These are phyloP conservation scores for Pythium monospermum DNA, from an alignment of 352 stramenopile genomes.

Conservation along the genomic window DNA sequence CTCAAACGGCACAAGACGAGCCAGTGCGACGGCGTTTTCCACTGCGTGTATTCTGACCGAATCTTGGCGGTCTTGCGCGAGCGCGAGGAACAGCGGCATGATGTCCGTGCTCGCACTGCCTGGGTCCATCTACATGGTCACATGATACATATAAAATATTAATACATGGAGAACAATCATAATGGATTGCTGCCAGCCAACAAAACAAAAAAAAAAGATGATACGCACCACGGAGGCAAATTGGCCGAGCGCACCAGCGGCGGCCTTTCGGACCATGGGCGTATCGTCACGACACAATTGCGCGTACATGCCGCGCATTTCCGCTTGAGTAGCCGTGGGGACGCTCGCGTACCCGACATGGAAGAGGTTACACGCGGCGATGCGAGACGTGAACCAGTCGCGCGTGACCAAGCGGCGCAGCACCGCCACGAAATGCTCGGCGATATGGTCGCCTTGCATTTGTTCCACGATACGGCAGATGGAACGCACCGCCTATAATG, in stretches of 20 bases:
- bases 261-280: slow-evolving; percentile 95
- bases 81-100: slow-evolving; percentile 73
- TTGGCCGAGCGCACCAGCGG: slow-evolving; percentile 81
- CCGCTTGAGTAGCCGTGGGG: slow-evolving; percentile 53
- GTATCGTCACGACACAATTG: slow-evolving; percentile 95
- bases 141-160: neutral
- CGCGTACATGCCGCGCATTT: slow-evolving; percentile 90
- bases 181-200: no score
- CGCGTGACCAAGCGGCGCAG: slow-evolving; percentile 90
- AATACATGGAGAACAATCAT: neutral
- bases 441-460: slow-evolving; percentile 85
- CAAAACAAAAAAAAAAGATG: neutral
- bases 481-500: slow-evolving; percentile 72
- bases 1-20: slow-evolving; percentile 71
- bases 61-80: slow-evolving; percentile 93
- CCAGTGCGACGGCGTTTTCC: slow-evolving; percentile 95
- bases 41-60: slow-evolving; percentile 97
- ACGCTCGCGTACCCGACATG: slow-evolving; percentile 63
- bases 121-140: slow-evolving; percentile 45
- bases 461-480: slow-evolving; percentile 85
- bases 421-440: slow-evolving; percentile 91
- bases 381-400: slow-evolving; percentile 93
- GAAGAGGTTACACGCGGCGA: slow-evolving; percentile 82
- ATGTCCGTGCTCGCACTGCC: slow-evolving; percentile 64
- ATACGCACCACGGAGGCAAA: slow-evolving; percentile 68